Base-by-base conservation (phyloP, 23 red algal genomes). In the Gracilaria gracilis region DNA sequence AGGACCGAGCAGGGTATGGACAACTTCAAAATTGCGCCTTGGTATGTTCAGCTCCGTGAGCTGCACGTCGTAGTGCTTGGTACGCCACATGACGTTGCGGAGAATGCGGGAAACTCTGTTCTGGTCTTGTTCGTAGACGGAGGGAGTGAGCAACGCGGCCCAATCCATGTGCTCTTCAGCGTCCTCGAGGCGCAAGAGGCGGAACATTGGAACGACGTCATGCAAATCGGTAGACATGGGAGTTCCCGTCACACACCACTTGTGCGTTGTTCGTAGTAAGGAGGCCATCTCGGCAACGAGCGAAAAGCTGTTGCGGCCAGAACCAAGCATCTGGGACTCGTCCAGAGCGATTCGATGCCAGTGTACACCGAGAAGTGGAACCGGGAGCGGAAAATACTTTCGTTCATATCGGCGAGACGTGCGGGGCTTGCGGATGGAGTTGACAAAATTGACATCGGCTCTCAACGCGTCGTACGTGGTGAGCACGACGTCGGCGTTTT, bases 191-290 rank as follows among this genome's bases (percentile, higher is more conserved):
- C 79, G 40, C 77, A 98, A 54, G 70, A 95, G 88, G 14, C 64
- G 58, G 0, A 98, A 12, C 40, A 98, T 82, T 4, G 87, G 67
- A 64, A 77, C 74, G 16, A 93, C 50, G 61, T 95, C 90, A 65
- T 77, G 53, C 39, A 90, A 50, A 75, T 50, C 71, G 2, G 72
- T 79, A 42, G 83, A 82, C 35, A 92, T 76, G 14, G 96, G 96
- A 23, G 96, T 98, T 21, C 96, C 96, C 13, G 88, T 96, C n/a
- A 98, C 90, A 78, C 96, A 98, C 96, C 96, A 95, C 16, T 84
- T 72, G 77, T 76, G 67, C n/a, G 50, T 54, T 38, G 92, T 83
- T 1, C 38, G 23, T 0, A 98, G 57, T 19, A 34, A 65, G 14
- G 51, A 61, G 0, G 88, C 93, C 96, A 98, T 95, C 46, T 79